A percentile compares a stretch with the other conserved stretches of the same genome.
These are phyloP conservation scores for Cystoderma amianthinum DNA, from an alignment of 768 basidiomycete genomes.

Conservation along the genomic window DNA sequence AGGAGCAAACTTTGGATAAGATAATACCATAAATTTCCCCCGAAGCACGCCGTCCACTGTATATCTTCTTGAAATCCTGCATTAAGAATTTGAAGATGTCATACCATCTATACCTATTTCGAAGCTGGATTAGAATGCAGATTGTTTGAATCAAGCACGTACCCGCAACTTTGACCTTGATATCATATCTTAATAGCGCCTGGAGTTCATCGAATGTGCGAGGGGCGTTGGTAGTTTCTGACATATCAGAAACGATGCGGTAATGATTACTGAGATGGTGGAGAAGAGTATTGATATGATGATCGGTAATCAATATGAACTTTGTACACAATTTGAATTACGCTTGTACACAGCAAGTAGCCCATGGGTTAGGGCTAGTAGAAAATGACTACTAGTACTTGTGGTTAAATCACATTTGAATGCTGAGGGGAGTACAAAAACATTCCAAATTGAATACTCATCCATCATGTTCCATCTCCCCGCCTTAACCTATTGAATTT, in stretches of 20 bases:
- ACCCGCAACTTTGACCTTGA: constrained; percentile 94
- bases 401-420: too few relatives aligned
- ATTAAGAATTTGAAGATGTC: constrained; percentile 5
- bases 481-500: constrained; percentile 77
- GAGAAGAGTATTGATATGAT: too few relatives aligned
- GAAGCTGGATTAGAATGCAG: too few relatives aligned
- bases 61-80: neutral
- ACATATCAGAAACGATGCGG: too few relatives aligned
- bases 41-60: constrained; percentile 89
- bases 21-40: constrained; percentile 87
- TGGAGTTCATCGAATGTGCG: constrained; percentile 51
- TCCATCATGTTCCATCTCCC: constrained; percentile 46
- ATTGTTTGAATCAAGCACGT: constrained; percentile 12
- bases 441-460: too few relatives aligned
- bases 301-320: too few relatives aligned
- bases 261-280: too few relatives aligned
- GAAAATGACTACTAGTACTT: too few relatives aligned
- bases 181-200: constrained; percentile 48
- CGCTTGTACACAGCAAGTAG: too few relatives aligned
- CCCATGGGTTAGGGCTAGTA: neutral
- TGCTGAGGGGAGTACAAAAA: too few relatives aligned
- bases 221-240: constrained; percentile 14
- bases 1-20: neutral
- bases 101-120: constrained; percentile 58
- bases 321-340: too few relatives aligned